Percentiles rank a stretch among this genome's conserved stretches.
These are phyloP conservation scores for Limnanthes douglasii DNA, from an alignment of 345 rosid species.

Conservation along the genomic window DNA sequence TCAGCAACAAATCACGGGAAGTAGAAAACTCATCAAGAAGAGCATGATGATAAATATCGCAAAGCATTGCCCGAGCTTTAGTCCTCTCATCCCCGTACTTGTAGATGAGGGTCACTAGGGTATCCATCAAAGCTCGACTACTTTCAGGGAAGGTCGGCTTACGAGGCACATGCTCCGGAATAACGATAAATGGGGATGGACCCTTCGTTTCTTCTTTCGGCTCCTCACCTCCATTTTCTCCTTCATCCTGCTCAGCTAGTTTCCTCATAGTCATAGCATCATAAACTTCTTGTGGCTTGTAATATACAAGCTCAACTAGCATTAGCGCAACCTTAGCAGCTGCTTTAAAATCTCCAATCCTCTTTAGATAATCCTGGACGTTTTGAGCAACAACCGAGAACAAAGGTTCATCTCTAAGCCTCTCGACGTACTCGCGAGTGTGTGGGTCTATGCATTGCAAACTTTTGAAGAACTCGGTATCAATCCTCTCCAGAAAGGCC, in stretches of 20 bases:
- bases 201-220: constrained; percentile 58
- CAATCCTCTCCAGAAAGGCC: constrained; percentile 80
- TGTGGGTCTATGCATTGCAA: constrained; percentile 94
- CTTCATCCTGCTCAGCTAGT: constrained; percentile 54
- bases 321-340: constrained; percentile 77
- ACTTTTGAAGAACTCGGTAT: constrained; percentile 86
- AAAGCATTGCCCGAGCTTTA: constrained; percentile 93
- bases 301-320: constrained; percentile 72
- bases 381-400: constrained; percentile 76
- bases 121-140: constrained; percentile 84
- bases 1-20: constrained; percentile 67
- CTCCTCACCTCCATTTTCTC: constrained; percentile 24
- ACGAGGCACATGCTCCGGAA: constrained; percentile 73
- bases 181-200: constrained; percentile 51
- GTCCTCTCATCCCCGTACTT: constrained; percentile 89
- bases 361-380: constrained; percentile 70
- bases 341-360: constrained; percentile 49
- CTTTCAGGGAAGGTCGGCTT: constrained; percentile 80
- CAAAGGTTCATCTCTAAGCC: constrained; percentile 81
- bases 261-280: constrained; percentile 98
- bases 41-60: constrained; percentile 93
- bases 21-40: constrained; percentile 59
- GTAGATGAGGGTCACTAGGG: constrained; percentile 77
- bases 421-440: constrained; percentile 79
- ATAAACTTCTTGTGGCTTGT: constrained; percentile 89